These are phyloP conservation scores for Aureobasidium sp. DNA, from an alignment of 2,329 filamentous ascomycete species.

Conservation along the genomic window DNA sequence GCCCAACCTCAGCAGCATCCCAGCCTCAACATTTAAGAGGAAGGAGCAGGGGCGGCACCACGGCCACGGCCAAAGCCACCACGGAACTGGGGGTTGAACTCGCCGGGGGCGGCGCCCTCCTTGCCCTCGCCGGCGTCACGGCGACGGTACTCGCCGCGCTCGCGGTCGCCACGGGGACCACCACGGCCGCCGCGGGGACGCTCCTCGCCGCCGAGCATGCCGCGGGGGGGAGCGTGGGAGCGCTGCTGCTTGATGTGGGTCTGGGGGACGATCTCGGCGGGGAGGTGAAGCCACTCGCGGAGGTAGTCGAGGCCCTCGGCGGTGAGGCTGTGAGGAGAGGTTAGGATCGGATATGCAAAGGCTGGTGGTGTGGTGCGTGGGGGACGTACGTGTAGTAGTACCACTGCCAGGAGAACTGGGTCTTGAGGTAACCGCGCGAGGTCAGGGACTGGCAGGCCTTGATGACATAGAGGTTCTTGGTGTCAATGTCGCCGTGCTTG, in stretches of 20 bases:
- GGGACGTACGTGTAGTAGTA: conserved; percentile 73
- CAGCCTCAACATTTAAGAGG: conserved; percentile 32
- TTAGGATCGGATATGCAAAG: too few species aligned
- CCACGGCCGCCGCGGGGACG: conserved; percentile 72
- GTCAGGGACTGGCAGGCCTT: conserved; percentile 98
- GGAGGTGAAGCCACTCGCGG: conserved; percentile 99
- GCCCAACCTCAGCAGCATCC: neutral
- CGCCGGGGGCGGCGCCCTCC: conserved; percentile 86
- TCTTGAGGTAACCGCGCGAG: conserved; percentile 98
- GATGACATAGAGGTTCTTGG: conserved; percentile 79
- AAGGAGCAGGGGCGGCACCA: conserved; percentile 53
- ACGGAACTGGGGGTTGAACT: conserved; percentile 79
- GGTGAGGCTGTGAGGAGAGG: conserved; percentile 60
- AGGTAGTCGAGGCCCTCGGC: conserved; percentile 99
- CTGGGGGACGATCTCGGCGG: conserved; percentile 97
- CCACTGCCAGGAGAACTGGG: conserved; percentile 99
- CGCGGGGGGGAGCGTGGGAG: conserved; percentile 93
- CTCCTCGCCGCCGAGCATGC: conserved; percentile 89
- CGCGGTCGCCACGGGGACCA: conserved; percentile 71
- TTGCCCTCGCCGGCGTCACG: conserved; percentile 62
- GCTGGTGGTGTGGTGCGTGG: neutral
- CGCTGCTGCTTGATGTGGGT: conserved; percentile 99
- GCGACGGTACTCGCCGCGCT: conserved; percentile 63
- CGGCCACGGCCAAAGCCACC: conserved; percentile 64
- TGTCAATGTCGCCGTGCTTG: conserved; percentile 97